Conservation (phyloP, 2,329 filamentous ascomycete genomes). For the Tolypocladium guangdongense region DNA sequence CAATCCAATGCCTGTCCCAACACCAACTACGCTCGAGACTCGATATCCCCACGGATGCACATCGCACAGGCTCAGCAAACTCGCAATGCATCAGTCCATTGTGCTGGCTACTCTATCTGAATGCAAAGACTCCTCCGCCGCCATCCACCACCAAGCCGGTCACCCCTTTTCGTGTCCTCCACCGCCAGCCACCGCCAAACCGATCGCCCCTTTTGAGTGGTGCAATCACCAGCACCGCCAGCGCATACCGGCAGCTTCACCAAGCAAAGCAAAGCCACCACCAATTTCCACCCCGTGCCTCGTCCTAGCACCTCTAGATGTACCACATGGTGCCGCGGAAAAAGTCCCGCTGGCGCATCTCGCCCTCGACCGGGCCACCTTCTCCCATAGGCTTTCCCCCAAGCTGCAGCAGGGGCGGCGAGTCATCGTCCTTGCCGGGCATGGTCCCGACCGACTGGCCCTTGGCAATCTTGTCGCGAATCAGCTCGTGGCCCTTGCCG, state of each 20-base stretch:
- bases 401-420: conserved; percentile 19
- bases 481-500: conserved; percentile 31
- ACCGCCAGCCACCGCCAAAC: conserved; percentile 23
- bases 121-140: conserved; percentile 13
- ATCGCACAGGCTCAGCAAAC: background rate
- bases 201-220: conserved; percentile 21
- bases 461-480: conserved; percentile 27
- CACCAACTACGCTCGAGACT: background rate
- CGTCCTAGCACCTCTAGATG: conserved; percentile 16
- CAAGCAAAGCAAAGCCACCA: background rate
- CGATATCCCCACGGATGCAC: background rate
- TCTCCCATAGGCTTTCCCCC: conserved; percentile 14
- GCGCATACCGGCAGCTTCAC: background rate
- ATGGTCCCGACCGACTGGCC: conserved; percentile 16
- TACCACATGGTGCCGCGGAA: conserved; percentile 33
- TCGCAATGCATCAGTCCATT: background rate
- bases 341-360: conserved; percentile 22
- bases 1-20: background rate
- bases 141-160: conserved; percentile 19
- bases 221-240: background rate
- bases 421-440: conserved; percentile 11
- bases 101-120: background rate
- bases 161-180: conserved; percentile 14
- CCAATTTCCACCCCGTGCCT: background rate
- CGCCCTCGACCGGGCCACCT: conserved; percentile 13